Conservation (phyloP, 176 grass and related monocot genomes). For the Rhipidocladum racemiflorum region DNA sequence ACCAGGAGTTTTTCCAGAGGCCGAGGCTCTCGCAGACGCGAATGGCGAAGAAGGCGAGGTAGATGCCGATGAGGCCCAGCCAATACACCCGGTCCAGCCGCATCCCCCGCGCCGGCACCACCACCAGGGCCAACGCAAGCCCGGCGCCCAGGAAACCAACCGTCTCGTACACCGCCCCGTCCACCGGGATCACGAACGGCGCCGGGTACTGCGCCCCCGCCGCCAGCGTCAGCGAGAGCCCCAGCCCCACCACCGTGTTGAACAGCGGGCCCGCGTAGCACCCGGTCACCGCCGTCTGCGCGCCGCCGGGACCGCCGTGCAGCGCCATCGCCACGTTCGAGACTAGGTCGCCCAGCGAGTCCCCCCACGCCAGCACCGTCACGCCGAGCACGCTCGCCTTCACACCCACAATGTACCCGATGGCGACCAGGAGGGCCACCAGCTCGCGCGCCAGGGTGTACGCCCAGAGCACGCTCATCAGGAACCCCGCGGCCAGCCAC, state of each 20-base stretch:
- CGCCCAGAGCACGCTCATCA: slow-evolving; percentile 88
- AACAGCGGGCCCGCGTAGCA: slow-evolving; percentile 85
- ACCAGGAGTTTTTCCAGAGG: slow-evolving; percentile 3
- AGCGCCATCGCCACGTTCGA: slow-evolving; percentile 71
- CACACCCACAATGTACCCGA: slow-evolving; percentile 65
- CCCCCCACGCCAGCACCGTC: slow-evolving; percentile 86
- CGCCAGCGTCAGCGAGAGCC: slow-evolving; percentile 62
- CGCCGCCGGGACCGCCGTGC: slow-evolving; percentile 55
- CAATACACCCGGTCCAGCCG: slow-evolving; percentile 68
- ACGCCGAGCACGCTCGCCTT: slow-evolving; percentile 66
- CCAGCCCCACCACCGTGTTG: slow-evolving; percentile 74
- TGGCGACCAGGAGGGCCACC: slow-evolving; percentile 59
- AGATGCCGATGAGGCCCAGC: slow-evolving; percentile 63
- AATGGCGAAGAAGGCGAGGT: slow-evolving; percentile 58
- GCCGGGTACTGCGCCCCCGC: slow-evolving; percentile 47
- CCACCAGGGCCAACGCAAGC: slow-evolving; percentile 63
- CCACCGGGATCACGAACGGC: slow-evolving; percentile 47
- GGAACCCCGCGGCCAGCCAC: slow-evolving; percentile 69
- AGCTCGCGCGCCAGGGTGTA: slow-evolving; percentile 80
- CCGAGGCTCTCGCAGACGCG: slow-evolving; percentile 52
- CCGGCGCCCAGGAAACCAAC: slow-evolving; percentile 56
- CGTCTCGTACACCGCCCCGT: slow-evolving; percentile 56
- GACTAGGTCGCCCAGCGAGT: slow-evolving; percentile 82
- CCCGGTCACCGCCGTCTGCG: slow-evolving; percentile 69
- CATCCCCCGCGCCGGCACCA: slow-evolving; percentile 74